Percentiles rank a stretch among this genome's conserved stretches.
Evolutionary conservation across 192 early-diverging fungal species (phyloP).

Genomic region (Piromyces finnis): DNA sequence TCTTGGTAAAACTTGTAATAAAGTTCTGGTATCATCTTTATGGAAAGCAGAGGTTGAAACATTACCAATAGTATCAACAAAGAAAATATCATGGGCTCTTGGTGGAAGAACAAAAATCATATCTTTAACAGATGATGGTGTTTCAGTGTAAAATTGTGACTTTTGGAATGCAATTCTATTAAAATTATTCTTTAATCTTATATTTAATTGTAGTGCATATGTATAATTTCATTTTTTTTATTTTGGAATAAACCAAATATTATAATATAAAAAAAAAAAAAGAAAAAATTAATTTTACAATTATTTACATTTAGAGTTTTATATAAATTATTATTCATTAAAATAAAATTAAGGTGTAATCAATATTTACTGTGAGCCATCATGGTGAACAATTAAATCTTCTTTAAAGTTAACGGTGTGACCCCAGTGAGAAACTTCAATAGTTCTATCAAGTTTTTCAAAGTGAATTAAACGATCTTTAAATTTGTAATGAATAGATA

Average conservation of each 20-base stretch:
- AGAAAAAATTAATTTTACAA: no score
- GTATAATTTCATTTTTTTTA: no score
- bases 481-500: not conserved
- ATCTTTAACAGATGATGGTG: slow-evolving; percentile 20
- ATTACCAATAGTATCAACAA: slow-evolving; percentile 84
- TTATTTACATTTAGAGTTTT: no score
- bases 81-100: slow-evolving; percentile 56
- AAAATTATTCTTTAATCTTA: slow-evolving; percentile 44
- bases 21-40: slow-evolving; percentile 17
- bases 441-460: slow-evolving; percentile 36
- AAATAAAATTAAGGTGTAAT: no score
- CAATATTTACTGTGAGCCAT: slow-evolving; percentile 51
- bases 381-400: slow-evolving; percentile 50
- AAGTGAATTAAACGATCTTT: slow-evolving; percentile 2
- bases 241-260: no score
- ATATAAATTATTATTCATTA: no score
- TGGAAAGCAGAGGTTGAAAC: slow-evolving; percentile 72
- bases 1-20: slow-evolving; percentile 68
- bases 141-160: slow-evolving; percentile 9
- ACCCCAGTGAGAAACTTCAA: slow-evolving; percentile 74
- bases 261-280: no score
- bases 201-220: no score
- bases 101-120: slow-evolving; percentile 45
- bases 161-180: slow-evolving; percentile 47
- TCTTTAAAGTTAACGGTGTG: slow-evolving; percentile 68